phyloP scores from a whole-genome alignment of 768 basidiomycete genomes.

The Lentinula boryana region DNA sequence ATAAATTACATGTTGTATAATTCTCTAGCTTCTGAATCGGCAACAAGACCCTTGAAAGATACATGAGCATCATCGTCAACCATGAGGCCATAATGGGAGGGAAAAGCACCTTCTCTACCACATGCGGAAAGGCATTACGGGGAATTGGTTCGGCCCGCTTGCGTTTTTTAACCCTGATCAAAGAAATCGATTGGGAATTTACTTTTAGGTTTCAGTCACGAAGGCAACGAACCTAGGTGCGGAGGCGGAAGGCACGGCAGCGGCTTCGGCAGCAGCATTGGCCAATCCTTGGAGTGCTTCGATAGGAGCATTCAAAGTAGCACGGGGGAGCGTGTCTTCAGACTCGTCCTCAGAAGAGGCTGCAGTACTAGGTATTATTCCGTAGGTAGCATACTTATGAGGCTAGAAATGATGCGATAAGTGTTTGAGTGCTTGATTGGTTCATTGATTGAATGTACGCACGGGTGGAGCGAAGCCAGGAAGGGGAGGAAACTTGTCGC shows the following conservation, averaged over 20 bases:
- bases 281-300: slow-evolving; percentile 92
- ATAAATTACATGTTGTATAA: slow-evolving; percentile 79
- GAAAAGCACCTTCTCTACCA: slow-evolving; percentile 69
- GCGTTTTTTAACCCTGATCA: slow-evolving; percentile 70
- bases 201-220: not conserved
- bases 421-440: slow-evolving; percentile 11
- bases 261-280: slow-evolving; percentile 92
- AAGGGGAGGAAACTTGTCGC: slow-evolving; percentile 66
- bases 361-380: slow-evolving; percentile 78
- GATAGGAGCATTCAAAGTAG: slow-evolving; percentile 85
- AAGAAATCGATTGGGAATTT: slow-evolving; percentile 3
- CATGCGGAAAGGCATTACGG: slow-evolving; percentile 82
- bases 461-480: slow-evolving; percentile 92
- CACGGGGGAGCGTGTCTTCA: slow-evolving; percentile 80
- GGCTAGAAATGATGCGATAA: slow-evolving; percentile 39
- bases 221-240: slow-evolving; percentile 44
- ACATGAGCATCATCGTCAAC: not conserved
- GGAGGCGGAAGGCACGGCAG: slow-evolving; percentile 66
- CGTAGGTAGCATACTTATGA: slow-evolving; percentile 88
- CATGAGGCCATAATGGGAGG: slow-evolving; percentile 2
- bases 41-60: slow-evolving; percentile 66
- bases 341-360: slow-evolving; percentile 90
- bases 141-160: slow-evolving; percentile 80
- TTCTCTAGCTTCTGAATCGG: slow-evolving; percentile 81
- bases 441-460: slow-evolving; percentile 21